phyloP scores from a whole-genome alignment of 129 eudicot species.

The Escallonia herrerae region DNA sequence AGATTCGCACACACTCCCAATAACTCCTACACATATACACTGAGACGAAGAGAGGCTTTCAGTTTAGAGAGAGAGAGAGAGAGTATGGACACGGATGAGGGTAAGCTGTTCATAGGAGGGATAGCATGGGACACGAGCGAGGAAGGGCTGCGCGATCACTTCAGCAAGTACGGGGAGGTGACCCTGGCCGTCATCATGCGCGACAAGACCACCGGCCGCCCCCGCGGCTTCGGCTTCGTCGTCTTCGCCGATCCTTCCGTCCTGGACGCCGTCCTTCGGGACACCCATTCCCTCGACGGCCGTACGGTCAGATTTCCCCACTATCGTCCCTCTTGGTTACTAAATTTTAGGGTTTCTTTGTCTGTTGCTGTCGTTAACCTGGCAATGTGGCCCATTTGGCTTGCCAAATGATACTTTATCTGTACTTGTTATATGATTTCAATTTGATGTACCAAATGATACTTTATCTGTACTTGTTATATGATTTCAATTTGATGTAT shows the following conservation, averaged over 20 bases:
- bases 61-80: constrained; percentile 2
- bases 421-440: too few species aligned
- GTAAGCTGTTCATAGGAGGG: constrained; percentile 59
- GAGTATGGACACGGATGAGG: constrained; percentile 50
- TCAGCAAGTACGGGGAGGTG: constrained; percentile 62
- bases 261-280: constrained; percentile 53
- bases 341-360: too few species aligned
- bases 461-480: too few species aligned
- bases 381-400: too few species aligned
- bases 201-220: constrained; percentile 59
- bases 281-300: constrained; percentile 52
- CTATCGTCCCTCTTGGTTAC: not conserved
- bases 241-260: constrained; percentile 62
- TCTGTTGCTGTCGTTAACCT: too few species aligned
- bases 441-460: too few species aligned
- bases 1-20: too few species aligned
- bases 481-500: too few species aligned
- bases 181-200: constrained; percentile 59
- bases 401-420: too few species aligned
- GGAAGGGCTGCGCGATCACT: constrained; percentile 41
- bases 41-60: too few species aligned
- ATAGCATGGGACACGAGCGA: constrained; percentile 63
- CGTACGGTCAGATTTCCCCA: constrained; percentile 33
- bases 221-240: constrained; percentile 77
- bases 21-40: too few species aligned